These are phyloP conservation scores for Pisolithus albus DNA, from an alignment of 768 basidiomycete species.

Conservation along the genomic window DNA sequence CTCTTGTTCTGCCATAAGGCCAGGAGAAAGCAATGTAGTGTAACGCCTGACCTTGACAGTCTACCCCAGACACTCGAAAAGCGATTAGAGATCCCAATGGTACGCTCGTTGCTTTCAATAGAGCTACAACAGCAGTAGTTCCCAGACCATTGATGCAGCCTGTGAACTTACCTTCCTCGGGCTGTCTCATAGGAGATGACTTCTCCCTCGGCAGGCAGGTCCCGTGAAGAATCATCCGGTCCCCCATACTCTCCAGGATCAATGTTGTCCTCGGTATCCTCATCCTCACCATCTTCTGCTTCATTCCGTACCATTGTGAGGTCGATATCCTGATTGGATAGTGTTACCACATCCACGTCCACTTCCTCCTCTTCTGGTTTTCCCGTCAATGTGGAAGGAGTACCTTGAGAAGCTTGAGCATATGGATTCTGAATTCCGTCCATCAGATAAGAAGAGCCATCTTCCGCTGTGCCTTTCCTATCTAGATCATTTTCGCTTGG, in stretches of 20 bases:
- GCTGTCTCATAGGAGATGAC: neutral
- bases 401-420: constrained; percentile 12
- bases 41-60: constrained; percentile 12
- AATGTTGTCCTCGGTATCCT: constrained; percentile 11
- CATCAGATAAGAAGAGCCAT: constrained; percentile 14
- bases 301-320: constrained; percentile 16
- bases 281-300: constrained; percentile 11
- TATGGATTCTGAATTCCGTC: constrained; percentile 21
- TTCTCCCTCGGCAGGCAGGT: neutral
- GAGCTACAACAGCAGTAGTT: neutral
- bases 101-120: neutral
- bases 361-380: constrained; percentile 13
- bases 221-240: constrained; percentile 1
- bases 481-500: constrained; percentile 23
- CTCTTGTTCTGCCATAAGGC: constrained; percentile 6
- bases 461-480: constrained; percentile 18
- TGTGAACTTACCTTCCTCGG: neutral
- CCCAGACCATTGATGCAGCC: no score
- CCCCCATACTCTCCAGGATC: constrained; percentile 7
- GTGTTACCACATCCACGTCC: constrained; percentile 24
- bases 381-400: constrained; percentile 6
- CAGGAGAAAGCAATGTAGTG: neutral
- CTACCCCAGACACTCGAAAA: constrained; percentile 16
- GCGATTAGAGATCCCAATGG: neutral
- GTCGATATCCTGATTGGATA: constrained; percentile 31